Conservation (phyloP, 148 eudicot species). For the Vaccinium myrtillus region DNA sequence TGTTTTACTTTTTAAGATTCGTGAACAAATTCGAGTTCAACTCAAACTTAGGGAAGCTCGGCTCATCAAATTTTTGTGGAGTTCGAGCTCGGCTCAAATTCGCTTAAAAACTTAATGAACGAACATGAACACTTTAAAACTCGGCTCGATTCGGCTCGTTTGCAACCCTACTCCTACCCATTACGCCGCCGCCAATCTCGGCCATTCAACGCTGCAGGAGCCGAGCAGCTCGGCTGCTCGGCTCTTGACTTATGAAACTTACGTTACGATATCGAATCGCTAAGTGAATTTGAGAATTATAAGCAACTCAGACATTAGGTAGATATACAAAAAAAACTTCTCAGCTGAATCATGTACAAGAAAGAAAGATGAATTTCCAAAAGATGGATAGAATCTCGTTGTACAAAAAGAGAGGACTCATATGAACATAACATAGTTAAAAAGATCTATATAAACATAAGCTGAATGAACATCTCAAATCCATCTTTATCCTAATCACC, state of each 20-base stretch:
- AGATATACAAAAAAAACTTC: neutral
- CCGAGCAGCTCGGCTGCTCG: neutral
- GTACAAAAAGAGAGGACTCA: neutral
- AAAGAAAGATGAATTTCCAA: neutral
- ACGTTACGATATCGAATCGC: too few relatives aligned
- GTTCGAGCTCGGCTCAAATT: too few relatives aligned
- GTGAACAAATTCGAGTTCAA: too few relatives aligned
- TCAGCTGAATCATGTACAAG: neutral
- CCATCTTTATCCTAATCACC: constrained; percentile 13
- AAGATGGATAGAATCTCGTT: neutral
- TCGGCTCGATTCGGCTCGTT: too few relatives aligned
- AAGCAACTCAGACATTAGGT: neutral
- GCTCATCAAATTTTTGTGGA: too few relatives aligned
- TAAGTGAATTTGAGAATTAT: neutral
- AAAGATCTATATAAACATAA: neutral
- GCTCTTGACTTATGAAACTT: neutral
- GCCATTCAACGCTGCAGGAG: neutral
- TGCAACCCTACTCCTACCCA: neutral
- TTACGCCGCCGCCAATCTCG: neutral
- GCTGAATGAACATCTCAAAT: neutral
- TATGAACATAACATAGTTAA: neutral
- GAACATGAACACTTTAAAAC: too few relatives aligned
- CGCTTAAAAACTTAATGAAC: too few relatives aligned
- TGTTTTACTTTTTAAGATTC: too few relatives aligned
- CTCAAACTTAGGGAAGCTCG: too few relatives aligned